Evolutionary conservation across 2,329 filamentous ascomycete species (phyloP).

Genomic region (Cordyceps farinosa): DNA sequence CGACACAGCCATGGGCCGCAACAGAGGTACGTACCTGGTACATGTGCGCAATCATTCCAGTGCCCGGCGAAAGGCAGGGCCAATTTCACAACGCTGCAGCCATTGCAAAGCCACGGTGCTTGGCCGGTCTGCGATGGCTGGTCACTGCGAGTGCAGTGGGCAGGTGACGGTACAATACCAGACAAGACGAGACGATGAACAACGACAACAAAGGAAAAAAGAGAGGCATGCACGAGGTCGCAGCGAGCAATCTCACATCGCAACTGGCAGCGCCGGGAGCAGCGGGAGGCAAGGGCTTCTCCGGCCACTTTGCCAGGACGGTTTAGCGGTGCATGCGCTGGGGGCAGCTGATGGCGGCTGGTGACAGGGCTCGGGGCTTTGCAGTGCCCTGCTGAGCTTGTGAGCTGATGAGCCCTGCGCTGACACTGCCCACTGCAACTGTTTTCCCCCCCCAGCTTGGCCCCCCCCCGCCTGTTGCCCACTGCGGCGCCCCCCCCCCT

Average conservation of each 20-base stretch:
- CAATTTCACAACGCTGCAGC: background rate
- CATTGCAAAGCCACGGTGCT: background rate
- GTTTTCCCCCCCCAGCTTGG: background rate
- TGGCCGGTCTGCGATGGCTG: background rate
- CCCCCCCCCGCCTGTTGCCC: background rate
- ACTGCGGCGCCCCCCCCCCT: background rate
- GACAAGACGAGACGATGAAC: background rate
- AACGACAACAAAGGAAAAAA: too few relatives aligned
- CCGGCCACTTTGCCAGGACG: too few relatives aligned
- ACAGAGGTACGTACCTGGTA: constrained; percentile 18
- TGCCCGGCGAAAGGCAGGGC: background rate
- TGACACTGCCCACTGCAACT: background rate
- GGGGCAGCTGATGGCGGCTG: too few relatives aligned
- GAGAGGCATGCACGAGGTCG: too few relatives aligned
- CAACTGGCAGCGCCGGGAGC: too few relatives aligned
- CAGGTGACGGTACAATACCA: background rate
- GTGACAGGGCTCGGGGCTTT: too few relatives aligned
- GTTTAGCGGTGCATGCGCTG: too few relatives aligned
- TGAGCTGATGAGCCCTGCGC: background rate
- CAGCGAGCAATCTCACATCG: too few relatives aligned
- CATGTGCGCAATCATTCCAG: constrained; percentile 19
- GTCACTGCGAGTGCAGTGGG: background rate
- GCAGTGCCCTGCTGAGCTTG: constrained; percentile 1
- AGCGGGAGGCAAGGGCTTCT: too few relatives aligned
- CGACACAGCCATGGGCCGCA: constrained; percentile 18